Base-by-base conservation (phyloP, 768 basidiomycete genomes). In the Rhodotorula kratochvilovae region DNA sequence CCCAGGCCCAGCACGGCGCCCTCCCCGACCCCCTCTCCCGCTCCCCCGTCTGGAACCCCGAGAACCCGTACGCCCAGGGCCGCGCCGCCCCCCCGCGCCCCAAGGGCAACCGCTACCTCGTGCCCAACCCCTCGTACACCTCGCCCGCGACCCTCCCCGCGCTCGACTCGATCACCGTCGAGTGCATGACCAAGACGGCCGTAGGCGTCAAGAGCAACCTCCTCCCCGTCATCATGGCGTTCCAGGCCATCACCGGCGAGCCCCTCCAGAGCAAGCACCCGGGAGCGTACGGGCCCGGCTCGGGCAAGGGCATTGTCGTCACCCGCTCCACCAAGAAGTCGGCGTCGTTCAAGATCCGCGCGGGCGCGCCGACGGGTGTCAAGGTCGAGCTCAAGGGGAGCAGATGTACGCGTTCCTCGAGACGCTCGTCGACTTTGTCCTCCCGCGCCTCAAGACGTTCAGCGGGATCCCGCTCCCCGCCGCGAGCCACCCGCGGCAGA, bases 401-500 rank as follows among this genome's bases (percentile, higher is more conserved):
- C 87, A 88, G 76, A 97, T 98, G 94, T 97, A 91, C 83, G 90
- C 91, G 76, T 97, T 98, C 81, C 83, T 98, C 67, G 87, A 87
- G 67, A 88, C 87, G 15, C 85, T 99, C 76, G 86, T 88, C 77
- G 92, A 97, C 78, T 96, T 97, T 78, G 95, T 99, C 68, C 83
- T 97, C n/a, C 95, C 95, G 2, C 87, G 95, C 31, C 81, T 96
- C 63, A 86, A 93, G 77, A 94, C 97, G 78, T 99, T 92, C 82
- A 83, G 84, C 19, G 96, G 95, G 39, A 78, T 99, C 73, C 80
- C 86, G 8, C 83, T 99, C 29, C 91, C 91, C n/a, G 85, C 88
- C 11, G 82, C 87, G 21, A 87, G 87, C 1, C 84, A 86, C n/a
- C 87, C 85, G 48, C 82, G 85, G 53, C 86, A 88, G 72, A 89